Percentiles rank a stretch among this genome's conserved stretches.
Evolutionary conservation across 2,329 filamentous ascomycete species (phyloP).

Genomic region (Coniochaeta hoffmannii): DNA sequence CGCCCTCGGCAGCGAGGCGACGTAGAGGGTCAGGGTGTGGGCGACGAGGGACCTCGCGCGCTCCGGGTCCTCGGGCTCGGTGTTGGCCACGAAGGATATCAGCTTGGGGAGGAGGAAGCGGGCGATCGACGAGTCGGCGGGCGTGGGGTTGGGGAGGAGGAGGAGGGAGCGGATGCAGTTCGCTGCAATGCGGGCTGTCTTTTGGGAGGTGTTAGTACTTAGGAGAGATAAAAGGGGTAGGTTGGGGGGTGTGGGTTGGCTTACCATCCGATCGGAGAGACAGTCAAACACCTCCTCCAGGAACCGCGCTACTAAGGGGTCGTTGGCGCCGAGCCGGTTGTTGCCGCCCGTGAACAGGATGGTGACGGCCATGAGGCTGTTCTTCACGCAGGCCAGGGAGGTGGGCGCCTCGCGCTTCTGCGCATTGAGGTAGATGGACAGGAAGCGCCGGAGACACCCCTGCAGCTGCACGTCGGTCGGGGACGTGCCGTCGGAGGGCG

Average conservation of each 20-base stretch:
- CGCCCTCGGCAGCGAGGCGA: conserved; percentile 38
- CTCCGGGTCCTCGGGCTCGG: conserved; percentile 71
- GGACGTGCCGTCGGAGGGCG: conserved; percentile 26
- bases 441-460: conserved; percentile 73
- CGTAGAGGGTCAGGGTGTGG: conserved; percentile 69
- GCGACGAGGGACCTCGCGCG: conserved; percentile 63
- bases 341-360: conserved; percentile 79
- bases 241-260: conserved; percentile 5
- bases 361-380: conserved; percentile 79
- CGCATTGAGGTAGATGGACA: conserved; percentile 69
- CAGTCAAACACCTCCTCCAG: conserved; percentile 80
- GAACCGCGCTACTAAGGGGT: conserved; percentile 67
- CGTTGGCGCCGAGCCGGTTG: conserved; percentile 64
- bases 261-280: conserved; percentile 66
- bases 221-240: neutral
- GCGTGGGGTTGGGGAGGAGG: conserved; percentile 53
- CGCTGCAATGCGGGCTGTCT: conserved; percentile 82
- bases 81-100: conserved; percentile 65
- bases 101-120: conserved; percentile 69
- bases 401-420: conserved; percentile 69
- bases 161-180: conserved; percentile 84
- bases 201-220: neutral
- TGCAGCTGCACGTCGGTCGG: conserved; percentile 64
- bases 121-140: conserved; percentile 65
- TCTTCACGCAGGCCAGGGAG: conserved; percentile 85